Conservation (phyloP, 306 rosid species). For the Citrullus mucosospermus region DNA sequence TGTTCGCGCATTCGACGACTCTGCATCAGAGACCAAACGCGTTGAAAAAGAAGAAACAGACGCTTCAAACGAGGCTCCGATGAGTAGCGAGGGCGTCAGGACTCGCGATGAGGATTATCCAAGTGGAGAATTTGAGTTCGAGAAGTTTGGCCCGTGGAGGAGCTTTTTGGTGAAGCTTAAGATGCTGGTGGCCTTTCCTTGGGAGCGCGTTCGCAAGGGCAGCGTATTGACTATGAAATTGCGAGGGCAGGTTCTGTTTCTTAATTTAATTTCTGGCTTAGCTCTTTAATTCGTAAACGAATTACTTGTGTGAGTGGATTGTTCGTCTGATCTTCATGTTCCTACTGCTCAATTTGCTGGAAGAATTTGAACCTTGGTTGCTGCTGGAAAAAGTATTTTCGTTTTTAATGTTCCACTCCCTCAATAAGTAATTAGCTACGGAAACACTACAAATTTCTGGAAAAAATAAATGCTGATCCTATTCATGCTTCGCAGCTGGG, state of each 20-base stretch:
- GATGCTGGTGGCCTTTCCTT: constrained; percentile 67
- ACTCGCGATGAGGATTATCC: constrained; percentile 34
- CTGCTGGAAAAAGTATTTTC: neutral
- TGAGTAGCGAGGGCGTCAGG: constrained; percentile 10
- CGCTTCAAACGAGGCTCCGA: constrained; percentile 7
- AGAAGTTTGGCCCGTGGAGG: constrained; percentile 43
- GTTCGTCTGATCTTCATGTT: neutral
- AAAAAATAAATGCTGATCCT: neutral
- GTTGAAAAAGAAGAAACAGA: neutral
- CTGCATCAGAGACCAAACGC: constrained; percentile 12
- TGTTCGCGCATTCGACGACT: constrained; percentile 38
- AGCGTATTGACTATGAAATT: constrained; percentile 61
- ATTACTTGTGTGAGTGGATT: neutral
- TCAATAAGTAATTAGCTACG: neutral
- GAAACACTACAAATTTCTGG: neutral
- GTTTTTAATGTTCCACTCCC: neutral
- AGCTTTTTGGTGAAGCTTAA: constrained; percentile 50
- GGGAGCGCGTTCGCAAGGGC: constrained; percentile 73
- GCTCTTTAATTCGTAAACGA: neutral
- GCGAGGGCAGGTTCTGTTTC: constrained; percentile 67
- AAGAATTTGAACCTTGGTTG: too few species aligned
- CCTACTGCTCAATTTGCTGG: neutral
- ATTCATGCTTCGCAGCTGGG: neutral
- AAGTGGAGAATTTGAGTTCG: constrained; percentile 49
- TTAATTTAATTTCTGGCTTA: neutral